These are phyloP conservation scores for Cyclanthera cordifolia DNA, from an alignment of 306 rosid genomes.

Conservation along the genomic window DNA sequence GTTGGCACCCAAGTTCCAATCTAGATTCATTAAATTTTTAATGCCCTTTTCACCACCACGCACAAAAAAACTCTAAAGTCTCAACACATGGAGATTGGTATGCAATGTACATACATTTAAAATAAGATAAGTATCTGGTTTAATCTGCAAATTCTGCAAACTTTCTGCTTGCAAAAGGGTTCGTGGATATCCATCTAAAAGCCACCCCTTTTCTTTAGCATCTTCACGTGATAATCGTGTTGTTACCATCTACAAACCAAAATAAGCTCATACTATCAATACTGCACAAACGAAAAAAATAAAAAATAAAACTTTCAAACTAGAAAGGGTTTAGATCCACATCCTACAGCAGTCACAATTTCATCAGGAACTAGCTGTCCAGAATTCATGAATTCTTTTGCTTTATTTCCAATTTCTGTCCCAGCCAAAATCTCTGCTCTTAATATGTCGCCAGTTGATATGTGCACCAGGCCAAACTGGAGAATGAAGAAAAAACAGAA, in stretches of 20 bases:
- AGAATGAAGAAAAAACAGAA: constrained; percentile 23
- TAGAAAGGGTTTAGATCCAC: constrained; percentile 12
- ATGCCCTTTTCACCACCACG: neutral
- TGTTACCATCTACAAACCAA: constrained; percentile 61
- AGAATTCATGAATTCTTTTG: constrained; percentile 80
- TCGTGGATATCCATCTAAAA: constrained; percentile 92
- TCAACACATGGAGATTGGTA: neutral
- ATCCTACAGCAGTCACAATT: constrained; percentile 65
- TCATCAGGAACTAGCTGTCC: constrained; percentile 90
- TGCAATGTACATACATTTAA: constrained; percentile 55
- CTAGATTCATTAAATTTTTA: neutral
- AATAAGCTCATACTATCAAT: neutral
- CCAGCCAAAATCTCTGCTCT: constrained; percentile 77
- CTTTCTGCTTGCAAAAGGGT: constrained; percentile 61
- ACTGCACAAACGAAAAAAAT: constrained; percentile 8
- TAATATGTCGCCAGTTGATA: constrained; percentile 87
- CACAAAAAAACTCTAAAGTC: neutral
- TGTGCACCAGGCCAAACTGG: constrained; percentile 87
- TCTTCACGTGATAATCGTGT: constrained; percentile 53
- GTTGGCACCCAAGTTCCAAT: neutral
- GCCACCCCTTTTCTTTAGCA: constrained; percentile 78
- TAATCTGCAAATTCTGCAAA: constrained; percentile 57
- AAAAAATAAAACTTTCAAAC: constrained; percentile 7
- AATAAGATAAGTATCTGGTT: constrained; percentile 62
- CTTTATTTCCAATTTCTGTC: constrained; percentile 82